Base-by-base conservation (phyloP, 2,329 filamentous ascomycete genomes). In the Scedosporium minutisporum region DNA sequence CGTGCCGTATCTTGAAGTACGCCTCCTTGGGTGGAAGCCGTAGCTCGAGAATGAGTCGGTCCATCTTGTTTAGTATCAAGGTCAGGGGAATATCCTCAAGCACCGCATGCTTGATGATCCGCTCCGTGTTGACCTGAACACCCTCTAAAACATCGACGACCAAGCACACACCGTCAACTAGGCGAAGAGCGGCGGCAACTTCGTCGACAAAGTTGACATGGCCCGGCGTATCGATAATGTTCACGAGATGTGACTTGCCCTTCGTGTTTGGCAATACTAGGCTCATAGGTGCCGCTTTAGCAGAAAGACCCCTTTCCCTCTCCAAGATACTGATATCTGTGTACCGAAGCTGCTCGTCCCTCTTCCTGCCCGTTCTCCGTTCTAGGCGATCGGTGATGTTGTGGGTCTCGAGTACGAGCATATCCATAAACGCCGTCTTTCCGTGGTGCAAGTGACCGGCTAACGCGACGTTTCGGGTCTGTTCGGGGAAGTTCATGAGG, bases 181-280 rank as follows among this genome's bases (percentile, higher is more conserved):
- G 77, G 51, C 95, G 86, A 69, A 96, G 79, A 0, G 92, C 89
- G 4, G 92, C 87, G 7, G 95, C 95, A 44, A 99, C 91, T 75
- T 99, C 95, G 72, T 99, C 95, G 51, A 96, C 93, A 73, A 99
- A 99, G 75, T 99, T 97, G 71, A 97, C 95, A 73, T 99, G 95
- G 6, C 95, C 95, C 0, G 95, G 95, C 0, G 95, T 99, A 76
- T 99, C 95, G 64, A 99, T 81, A 62, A 99, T 87, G 75, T 97
- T 97, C 77, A 99, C 78, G 3, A 99, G 82, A 76, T 97, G 93
- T 42, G 93, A 97, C 76, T 99, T 99, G 61, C 91, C 91, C 74
- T 90, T 91, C 7, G 91, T 93, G 68, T 86, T 90, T 69, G 91
- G 91, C 63, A 99, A 80, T 44, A 97, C 87, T 67, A 99, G 77